These are phyloP conservation scores for Coprinellus aureogranulatus DNA, from an alignment of 768 basidiomycete genomes.

Conservation along the genomic window DNA sequence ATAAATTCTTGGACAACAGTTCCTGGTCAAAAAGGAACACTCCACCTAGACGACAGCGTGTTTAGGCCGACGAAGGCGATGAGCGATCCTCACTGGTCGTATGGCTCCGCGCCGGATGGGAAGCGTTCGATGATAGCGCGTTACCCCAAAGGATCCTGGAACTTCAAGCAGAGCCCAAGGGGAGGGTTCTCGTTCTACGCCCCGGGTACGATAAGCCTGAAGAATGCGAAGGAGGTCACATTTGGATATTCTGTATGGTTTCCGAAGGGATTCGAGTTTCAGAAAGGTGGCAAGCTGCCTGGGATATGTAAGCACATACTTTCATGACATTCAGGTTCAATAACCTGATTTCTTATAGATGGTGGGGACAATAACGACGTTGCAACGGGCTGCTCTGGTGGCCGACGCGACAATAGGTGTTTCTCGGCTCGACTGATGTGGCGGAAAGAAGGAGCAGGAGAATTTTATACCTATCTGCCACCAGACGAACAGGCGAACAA, in stretches of 20 bases:
- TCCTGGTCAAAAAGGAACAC: too few relatives aligned
- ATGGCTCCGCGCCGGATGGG: constrained; percentile 48
- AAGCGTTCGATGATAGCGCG: constrained; percentile 49
- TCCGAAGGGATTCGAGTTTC: constrained; percentile 59
- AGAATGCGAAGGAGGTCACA: constrained; percentile 62
- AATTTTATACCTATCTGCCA: constrained; percentile 73
- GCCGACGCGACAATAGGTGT: constrained; percentile 53
- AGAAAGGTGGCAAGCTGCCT: constrained; percentile 70
- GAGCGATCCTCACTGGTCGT: constrained; percentile 36
- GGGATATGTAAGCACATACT: constrained; percentile 54
- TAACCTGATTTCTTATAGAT: constrained; percentile 29
- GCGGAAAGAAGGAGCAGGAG: constrained; percentile 56
- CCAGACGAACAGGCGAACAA: constrained; percentile 46
- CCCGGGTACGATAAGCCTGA: constrained; percentile 56
- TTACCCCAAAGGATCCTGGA: constrained; percentile 59
- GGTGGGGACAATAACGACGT: constrained; percentile 51
- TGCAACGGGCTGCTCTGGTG: constrained; percentile 62
- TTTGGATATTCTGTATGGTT: constrained; percentile 65
- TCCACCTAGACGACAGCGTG: constrained; percentile 39
- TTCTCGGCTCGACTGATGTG: constrained; percentile 73
- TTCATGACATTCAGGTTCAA: neutral
- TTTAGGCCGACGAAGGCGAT: constrained; percentile 40
- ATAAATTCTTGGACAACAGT: too few relatives aligned
- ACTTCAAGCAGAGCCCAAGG: constrained; percentile 40
- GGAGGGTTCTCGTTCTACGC: constrained; percentile 76